These are phyloP conservation scores for Pyrenophora tritici-repentis DNA, from an alignment of 2,329 filamentous ascomycete species.

Conservation along the genomic window DNA sequence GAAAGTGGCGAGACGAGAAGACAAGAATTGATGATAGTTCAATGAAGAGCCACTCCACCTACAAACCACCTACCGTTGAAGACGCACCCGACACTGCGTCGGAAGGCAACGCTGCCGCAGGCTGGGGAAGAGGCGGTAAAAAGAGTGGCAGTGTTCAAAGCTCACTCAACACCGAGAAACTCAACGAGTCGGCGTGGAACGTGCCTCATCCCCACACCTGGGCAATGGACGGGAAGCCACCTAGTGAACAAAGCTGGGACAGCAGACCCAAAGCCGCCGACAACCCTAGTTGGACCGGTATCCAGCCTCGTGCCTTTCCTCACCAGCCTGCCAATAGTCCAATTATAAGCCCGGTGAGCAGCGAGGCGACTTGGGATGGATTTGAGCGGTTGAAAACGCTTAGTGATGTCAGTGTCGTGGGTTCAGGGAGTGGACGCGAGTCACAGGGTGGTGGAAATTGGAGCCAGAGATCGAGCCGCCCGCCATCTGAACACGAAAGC, in stretches of 20 bases:
- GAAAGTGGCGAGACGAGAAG: neutral
- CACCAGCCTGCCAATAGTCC: neutral
- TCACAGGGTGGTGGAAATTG: constrained; percentile 5
- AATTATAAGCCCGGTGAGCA: neutral
- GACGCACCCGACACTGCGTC: constrained; percentile 19
- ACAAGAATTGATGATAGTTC: constrained; percentile 10
- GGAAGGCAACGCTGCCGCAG: constrained; percentile 1
- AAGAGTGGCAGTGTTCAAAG: constrained; percentile 5
- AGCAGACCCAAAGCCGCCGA: neutral
- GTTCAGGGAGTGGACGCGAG: constrained; percentile 12
- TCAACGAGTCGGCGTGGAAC: neutral
- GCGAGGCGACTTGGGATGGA: constrained; percentile 24
- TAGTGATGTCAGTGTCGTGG: constrained; percentile 27
- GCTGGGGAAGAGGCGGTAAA: neutral
- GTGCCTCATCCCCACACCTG: constrained; percentile 9
- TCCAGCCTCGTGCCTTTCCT: neutral
- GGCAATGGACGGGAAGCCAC: neutral
- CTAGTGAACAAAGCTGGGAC: constrained; percentile 1
- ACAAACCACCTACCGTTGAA: constrained; percentile 31
- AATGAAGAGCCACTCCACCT: constrained; percentile 20
- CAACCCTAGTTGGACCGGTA: constrained; percentile 2
- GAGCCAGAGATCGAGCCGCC: constrained; percentile 3
- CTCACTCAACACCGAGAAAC: neutral
- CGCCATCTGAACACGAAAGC: neutral
- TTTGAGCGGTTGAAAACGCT: constrained; percentile 23